Percentiles rank a stretch among this genome's conserved stretches.
Conservation (phyloP, 352 stramenopile species). For the Thalassiosira sp. region DNA sequence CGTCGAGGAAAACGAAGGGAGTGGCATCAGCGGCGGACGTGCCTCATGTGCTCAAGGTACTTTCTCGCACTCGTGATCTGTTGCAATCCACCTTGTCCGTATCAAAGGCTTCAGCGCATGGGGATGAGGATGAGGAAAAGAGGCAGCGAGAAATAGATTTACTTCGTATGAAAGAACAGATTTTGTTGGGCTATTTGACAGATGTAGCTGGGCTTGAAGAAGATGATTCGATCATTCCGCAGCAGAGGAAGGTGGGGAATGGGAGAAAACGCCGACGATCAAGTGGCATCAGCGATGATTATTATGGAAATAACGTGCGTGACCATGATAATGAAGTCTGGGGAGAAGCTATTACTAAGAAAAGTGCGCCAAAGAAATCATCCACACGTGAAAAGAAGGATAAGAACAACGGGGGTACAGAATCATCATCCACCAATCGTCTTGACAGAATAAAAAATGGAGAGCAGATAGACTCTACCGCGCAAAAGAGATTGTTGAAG, state of each 20-base stretch:
- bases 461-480: conserved; percentile 24
- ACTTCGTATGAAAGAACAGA: conserved; percentile 62
- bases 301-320: conserved; percentile 28
- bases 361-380: background rate
- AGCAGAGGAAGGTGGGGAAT: conserved; percentile 8
- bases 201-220: conserved; percentile 37
- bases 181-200: conserved; percentile 51
- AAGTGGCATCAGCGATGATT: conserved; percentile 15
- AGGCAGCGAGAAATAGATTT: conserved; percentile 33
- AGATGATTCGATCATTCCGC: conserved; percentile 42
- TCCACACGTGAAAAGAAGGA: conserved; percentile 2
- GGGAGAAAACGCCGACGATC: background rate
- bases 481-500: conserved; percentile 10
- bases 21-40: conserved; percentile 43
- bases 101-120: background rate
- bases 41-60: conserved; percentile 52
- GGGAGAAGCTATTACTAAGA: conserved; percentile 6
- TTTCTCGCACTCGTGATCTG: conserved; percentile 26
- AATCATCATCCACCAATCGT: conserved; percentile 32
- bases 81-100: conserved; percentile 12
- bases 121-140: conserved; percentile 25
- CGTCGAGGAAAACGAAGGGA: conserved; percentile 13
- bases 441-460: conserved; percentile 57
- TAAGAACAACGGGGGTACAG: background rate
- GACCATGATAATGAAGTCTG: conserved; percentile 6